These are phyloP conservation scores for Amanita jacksonii DNA, from an alignment of 768 basidiomycete species.

Conservation along the genomic window DNA sequence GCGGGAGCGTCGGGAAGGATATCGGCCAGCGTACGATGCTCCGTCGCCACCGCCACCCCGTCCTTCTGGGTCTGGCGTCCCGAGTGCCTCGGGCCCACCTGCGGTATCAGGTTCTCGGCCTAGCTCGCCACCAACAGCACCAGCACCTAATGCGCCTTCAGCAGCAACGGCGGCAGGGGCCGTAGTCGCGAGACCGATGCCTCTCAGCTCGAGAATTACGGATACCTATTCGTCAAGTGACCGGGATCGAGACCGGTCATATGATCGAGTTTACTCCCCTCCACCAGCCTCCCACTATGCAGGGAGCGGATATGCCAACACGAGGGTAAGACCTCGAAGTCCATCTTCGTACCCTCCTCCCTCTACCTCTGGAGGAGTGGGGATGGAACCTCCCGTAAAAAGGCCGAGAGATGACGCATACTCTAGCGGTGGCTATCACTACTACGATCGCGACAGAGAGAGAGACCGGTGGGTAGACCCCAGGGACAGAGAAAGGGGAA, in stretches of 20 bases:
- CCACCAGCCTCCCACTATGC: neutral
- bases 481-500: neutral
- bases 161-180: neutral
- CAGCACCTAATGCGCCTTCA: too few species aligned
- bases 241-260: neutral
- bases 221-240: neutral
- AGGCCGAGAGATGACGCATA: neutral
- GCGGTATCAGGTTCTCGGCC: too few species aligned
- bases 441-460: neutral
- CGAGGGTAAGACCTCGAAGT: neutral
- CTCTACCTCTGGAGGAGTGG: neutral
- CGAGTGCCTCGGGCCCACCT: too few species aligned
- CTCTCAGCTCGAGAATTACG: neutral
- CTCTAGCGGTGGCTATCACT: neutral
- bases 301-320: neutral
- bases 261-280: neutral
- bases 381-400: neutral
- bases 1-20: conserved; percentile 3
- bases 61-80: too few species aligned
- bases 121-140: too few species aligned
- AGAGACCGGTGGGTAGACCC: neutral
- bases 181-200: neutral
- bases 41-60: too few species aligned
- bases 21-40: neutral
- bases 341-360: neutral